phyloP scores from a whole-genome alignment of 768 basidiomycete genomes.

The Leccinellum albellum region DNA sequence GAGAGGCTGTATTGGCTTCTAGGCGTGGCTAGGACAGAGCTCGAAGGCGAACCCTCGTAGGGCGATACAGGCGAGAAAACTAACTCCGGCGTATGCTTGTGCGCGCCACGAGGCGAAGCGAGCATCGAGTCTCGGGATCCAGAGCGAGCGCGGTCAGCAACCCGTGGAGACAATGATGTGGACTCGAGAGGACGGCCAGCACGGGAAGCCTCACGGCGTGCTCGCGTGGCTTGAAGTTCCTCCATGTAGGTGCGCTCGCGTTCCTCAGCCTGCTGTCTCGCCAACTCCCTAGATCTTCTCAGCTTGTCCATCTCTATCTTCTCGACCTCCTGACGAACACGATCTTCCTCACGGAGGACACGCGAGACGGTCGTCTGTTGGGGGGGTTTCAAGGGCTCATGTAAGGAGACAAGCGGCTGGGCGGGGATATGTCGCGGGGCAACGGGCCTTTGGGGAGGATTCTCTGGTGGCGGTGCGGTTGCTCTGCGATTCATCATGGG shows the following conservation, averaged over 20 bases:
- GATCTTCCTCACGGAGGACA: conserved; percentile 39
- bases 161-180: conserved; percentile 17
- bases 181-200: conserved; percentile 37
- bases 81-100: conserved; percentile 46
- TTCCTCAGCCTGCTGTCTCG: conserved; percentile 43
- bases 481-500: conserved; percentile 32
- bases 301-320: conserved; percentile 49
- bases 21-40: conserved; percentile 42
- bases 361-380: conserved; percentile 5
- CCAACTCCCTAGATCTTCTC: conserved; percentile 37
- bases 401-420: conserved; percentile 15
- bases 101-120: conserved; percentile 20
- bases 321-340: conserved; percentile 45
- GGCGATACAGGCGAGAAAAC: conserved; percentile 33
- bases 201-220: conserved; percentile 56
- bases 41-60: conserved; percentile 47
- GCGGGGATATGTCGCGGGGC: conserved; percentile 12
- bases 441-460: conserved; percentile 13
- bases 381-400: conserved; percentile 6
- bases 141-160: conserved; percentile 33
- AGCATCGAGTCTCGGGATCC: conserved; percentile 37
- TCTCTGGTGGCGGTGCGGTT: conserved; percentile 5
- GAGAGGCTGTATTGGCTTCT: conserved; percentile 38
- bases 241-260: conserved; percentile 52
- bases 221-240: conserved; percentile 57